Percentiles rank a stretch among this genome's conserved stretches.
Conservation (phyloP, 495 filamentous ascomycete genomes). For the Penicillium manginii region DNA sequence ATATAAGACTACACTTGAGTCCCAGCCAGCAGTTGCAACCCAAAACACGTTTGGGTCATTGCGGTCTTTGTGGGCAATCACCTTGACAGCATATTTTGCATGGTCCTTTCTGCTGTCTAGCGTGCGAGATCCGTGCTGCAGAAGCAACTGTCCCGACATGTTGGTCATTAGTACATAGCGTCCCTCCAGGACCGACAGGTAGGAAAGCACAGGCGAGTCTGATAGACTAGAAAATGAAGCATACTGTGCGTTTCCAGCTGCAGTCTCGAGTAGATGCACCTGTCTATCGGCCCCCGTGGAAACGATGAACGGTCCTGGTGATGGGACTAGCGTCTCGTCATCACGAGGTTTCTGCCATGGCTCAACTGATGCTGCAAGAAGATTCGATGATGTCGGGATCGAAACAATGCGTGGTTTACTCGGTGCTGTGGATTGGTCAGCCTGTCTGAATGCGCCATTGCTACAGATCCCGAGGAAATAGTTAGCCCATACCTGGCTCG, state of each 20-base stretch:
- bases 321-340: conserved; percentile 4
- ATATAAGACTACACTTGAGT: conserved; percentile 62
- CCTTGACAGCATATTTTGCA: conserved; percentile 64
- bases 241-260: conserved; percentile 25
- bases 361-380: conserved; percentile 57
- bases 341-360: conserved; percentile 31
- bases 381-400: conserved; percentile 54
- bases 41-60: conserved; percentile 28
- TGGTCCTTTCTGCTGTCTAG: conserved; percentile 61
- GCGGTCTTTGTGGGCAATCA: conserved; percentile 43
- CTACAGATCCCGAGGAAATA: background rate
- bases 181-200: conserved; percentile 36
- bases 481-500: conserved; percentile 49
- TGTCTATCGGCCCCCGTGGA: conserved; percentile 58
- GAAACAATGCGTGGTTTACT: conserved; percentile 43
- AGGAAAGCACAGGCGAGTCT: conserved; percentile 64
- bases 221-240: conserved; percentile 46
- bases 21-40: conserved; percentile 70
- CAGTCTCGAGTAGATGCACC: conserved; percentile 48
- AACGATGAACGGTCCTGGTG: conserved; percentile 36
- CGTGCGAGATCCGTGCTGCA: conserved; percentile 41
- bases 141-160: conserved; percentile 66
- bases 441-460: background rate
- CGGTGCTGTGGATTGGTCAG: conserved; percentile 48
- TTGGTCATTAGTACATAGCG: conserved; percentile 51